Evolutionary conservation across 2,329 filamentous ascomycete genomes (phyloP).

Genomic region (Penicillium sp.): DNA sequence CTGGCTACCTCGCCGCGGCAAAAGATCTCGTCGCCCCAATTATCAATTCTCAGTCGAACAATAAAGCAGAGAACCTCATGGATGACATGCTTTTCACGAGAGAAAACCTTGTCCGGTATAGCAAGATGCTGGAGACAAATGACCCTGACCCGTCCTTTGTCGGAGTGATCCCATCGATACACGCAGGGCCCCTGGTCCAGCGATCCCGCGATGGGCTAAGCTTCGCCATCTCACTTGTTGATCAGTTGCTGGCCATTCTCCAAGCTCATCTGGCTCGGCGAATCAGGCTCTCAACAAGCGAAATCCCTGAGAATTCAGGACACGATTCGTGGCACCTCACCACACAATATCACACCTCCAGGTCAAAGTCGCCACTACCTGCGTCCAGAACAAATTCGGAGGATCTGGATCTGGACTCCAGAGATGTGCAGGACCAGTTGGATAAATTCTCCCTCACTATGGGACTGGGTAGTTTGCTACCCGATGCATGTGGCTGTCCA

Average conservation of each 20-base stretch:
- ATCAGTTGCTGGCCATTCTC: neutral
- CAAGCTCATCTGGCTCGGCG: no score
- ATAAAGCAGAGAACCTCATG: neutral
- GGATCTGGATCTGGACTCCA: no score
- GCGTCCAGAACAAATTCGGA: no score
- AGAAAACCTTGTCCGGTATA: neutral
- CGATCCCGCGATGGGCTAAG: slow-evolving; percentile 6
- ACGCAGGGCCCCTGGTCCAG: slow-evolving; percentile 1
- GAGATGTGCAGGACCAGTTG: no score
- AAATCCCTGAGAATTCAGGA: no score
- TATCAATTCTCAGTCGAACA: neutral
- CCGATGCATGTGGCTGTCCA: no score
- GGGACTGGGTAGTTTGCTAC: no score
- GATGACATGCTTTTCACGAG: slow-evolving; percentile 1
- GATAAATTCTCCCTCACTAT: no score
- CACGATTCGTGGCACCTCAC: no score
- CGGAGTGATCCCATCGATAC: neutral
- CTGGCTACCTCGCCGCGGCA: slow-evolving; percentile 10
- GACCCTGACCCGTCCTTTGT: slow-evolving; percentile 1
- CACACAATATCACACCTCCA: no score
- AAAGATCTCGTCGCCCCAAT: neutral
- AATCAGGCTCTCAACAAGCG: no score
- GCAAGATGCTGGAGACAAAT: neutral
- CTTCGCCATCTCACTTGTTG: slow-evolving; percentile 8
- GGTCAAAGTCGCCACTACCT: no score